Base-by-base conservation (phyloP, 1,284 basidiomycete genomes). In the Cryptococcus neoformans region DNA sequence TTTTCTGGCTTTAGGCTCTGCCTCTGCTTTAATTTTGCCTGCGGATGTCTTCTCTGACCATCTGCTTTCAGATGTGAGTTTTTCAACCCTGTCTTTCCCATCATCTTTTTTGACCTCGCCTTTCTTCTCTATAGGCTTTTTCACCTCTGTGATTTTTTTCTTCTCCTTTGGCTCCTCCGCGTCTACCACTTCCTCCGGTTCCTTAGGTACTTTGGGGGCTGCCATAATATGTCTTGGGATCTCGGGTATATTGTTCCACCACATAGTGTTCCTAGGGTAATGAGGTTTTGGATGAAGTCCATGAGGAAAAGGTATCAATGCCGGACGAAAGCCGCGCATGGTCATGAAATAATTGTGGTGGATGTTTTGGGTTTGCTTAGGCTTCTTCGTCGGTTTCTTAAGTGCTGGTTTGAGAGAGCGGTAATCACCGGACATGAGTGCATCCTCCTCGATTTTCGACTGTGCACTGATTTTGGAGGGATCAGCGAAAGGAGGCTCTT, bases 281-380 rank as follows among this genome's bases (percentile, higher is more conserved):
- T 64, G 53, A 4, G 69, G 69, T 48, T 68, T 68, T 1, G 70
- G 70, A 58, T 73, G 69, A 7, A 66, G 55, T 0, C 70, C 70
- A 57, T 69, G 68, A 9, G 69, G 70, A 57, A 73, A 73, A 3
- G 70, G 69, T 12, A 71, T 49, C 3, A 73, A 47, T 9, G 63
- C 54, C 11, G 70, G 68, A 38, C 60, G 54, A 41, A 56, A 61
- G 0, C 70, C 70, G 21, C 68, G 44, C 69, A 70, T 73, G 7
- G 69, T 70, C 57, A 73, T 56, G 49, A 70, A 70, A 53, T 64
- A 65, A 44, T 73, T 73, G 44, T 69, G 68, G 45, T 70, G 67
- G 35, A 67, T 64, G 44, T 70, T 70, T 48, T 69, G 67, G 11
- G 49, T 45, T 51, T 70, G 66, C 11, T 61, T 53, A 6, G 66